Conservation (phyloP, 202 grass and related monocot genomes). For the Carex arenaria region DNA sequence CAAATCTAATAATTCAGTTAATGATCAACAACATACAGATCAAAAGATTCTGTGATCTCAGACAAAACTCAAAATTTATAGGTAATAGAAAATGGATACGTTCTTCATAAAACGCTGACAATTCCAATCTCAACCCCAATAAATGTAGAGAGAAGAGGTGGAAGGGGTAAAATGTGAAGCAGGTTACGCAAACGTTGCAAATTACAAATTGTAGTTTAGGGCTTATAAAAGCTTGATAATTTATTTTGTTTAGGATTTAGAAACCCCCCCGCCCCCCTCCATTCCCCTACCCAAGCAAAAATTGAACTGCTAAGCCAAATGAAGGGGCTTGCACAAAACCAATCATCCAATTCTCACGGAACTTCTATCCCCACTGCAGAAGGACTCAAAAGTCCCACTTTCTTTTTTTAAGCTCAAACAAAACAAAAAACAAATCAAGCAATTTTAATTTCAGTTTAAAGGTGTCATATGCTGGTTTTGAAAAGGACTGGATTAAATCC, state of each 20-base stretch:
- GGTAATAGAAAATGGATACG: not conserved
- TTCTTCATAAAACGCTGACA: not conserved
- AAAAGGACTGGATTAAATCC: not conserved
- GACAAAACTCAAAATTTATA: not conserved
- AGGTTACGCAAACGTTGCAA: not conserved
- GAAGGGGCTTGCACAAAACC: not conserved
- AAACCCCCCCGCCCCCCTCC: not conserved
- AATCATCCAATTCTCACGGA: not conserved
- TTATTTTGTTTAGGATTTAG: not conserved
- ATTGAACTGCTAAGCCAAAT: not conserved
- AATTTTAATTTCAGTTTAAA: not conserved
- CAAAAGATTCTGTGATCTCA: not conserved
- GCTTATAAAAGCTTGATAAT: not conserved
- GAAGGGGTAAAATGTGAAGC: not conserved
- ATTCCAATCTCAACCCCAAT: not conserved
- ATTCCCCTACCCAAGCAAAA: not conserved
- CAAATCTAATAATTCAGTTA: not conserved
- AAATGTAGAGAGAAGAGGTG: not conserved
- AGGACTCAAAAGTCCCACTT: not conserved
- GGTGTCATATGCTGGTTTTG: too few relatives aligned
- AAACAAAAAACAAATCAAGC: not conserved
- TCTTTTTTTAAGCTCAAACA: not conserved
- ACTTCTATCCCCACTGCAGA: not conserved
- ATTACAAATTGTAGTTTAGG: not conserved
- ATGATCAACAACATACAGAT: not conserved